Base-by-base conservation (phyloP, 495 filamentous ascomycete species). In the Penicillium goetzii region DNA sequence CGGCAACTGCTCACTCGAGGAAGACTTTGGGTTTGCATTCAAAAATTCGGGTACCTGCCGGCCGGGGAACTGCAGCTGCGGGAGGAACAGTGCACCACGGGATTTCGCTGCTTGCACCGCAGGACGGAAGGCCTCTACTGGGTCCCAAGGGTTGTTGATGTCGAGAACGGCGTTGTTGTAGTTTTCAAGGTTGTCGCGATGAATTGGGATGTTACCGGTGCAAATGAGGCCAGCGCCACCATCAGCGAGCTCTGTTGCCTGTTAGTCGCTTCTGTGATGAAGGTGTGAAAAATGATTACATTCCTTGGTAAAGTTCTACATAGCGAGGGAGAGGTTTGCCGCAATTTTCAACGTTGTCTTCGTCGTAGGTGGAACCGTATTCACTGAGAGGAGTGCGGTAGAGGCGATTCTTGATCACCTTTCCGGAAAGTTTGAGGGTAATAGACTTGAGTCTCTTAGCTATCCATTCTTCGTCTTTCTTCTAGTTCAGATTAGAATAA, bases 161-260 rank as follows among this genome's bases (percentile, higher is more conserved):
- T 67, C 65, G n/a, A 67, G 57, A 5, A 67, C 65, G 2, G 60
- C 65, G n/a, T 67, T 67, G 57, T 67, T 67, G 43, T 63, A 63
- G 51, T 67, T 67, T 38, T 67, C 65, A 3, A 67, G 57, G 26
- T 67, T 63, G 36, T 67, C 65, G n/a, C 65, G 65, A 28, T 67
- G 65, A 8, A 67, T 63, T 0, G 65, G 65, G 10, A 67, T 67
- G 38, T 67, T 67, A 19, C 65, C 65, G 3, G 61, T 63, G 25
- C 65, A 67, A 2, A 67, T 67, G 12, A 67, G 51, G 11, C 65
- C 65, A 3, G 60, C 65, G 1, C 65, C 65, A 3, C 65, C 65
- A 15, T 60, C 55, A 25, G 61, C 61, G 2, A 64, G 55, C 26
- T 64, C 61, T 64, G 21, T 45, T n/a, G 12, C 9, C 14, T 19